Conservation (phyloP, 768 basidiomycete species). For the Kwoniella heveanensis region DNA sequence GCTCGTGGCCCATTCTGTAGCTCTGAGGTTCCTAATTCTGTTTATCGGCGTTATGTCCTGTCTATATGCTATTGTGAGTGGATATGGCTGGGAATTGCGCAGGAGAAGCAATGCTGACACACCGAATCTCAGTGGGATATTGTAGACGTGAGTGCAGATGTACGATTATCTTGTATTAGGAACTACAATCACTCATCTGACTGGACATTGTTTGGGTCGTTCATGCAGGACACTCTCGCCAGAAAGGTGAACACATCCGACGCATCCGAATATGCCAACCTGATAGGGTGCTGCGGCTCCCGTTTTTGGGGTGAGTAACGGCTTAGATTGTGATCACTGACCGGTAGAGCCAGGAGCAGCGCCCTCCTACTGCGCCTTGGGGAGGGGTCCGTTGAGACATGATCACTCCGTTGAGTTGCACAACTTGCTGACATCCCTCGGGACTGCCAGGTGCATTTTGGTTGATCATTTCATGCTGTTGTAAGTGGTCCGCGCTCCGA, state of each 20-base stretch:
- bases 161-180: neutral
- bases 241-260: conserved; percentile 56
- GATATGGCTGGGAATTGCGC: neutral
- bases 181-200: neutral
- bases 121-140: conserved; percentile 49
- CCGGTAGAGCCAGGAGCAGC: too few relatives aligned
- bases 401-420: too few relatives aligned
- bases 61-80: conserved; percentile 53
- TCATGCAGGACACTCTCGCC: conserved; percentile 46
- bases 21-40: conserved; percentile 53
- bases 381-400: too few relatives aligned
- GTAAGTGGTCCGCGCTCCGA: conserved; percentile 27
- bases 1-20: conserved; percentile 50
- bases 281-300: conserved; percentile 55
- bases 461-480: conserved; percentile 44
- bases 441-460: conserved; percentile 49
- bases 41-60: conserved; percentile 57
- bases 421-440: neutral
- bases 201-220: too few relatives aligned
- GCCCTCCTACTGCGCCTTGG: too few relatives aligned
- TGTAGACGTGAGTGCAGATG: conserved; percentile 43
- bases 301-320: conserved; percentile 53
- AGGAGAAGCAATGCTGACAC: neutral
- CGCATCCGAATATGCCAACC: conserved; percentile 53
- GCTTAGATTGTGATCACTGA: neutral